phyloP scores from a whole-genome alignment of 768 basidiomycete genomes.

The Butyriboletus loyo region DNA sequence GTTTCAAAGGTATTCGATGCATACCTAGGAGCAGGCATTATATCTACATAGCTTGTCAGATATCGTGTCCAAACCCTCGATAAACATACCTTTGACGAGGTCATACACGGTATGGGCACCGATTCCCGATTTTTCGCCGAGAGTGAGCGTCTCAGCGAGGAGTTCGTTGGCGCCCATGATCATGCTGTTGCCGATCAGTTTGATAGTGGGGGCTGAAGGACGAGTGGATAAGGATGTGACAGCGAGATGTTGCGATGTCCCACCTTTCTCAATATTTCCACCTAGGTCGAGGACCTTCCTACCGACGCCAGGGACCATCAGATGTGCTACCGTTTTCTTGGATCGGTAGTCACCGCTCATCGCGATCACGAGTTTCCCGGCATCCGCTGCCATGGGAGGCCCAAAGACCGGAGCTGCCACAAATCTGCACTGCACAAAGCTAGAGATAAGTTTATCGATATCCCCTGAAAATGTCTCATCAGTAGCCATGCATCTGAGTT shows the following conservation, averaged over 20 bases:
- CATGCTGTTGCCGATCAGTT: slow-evolving; percentile 78
- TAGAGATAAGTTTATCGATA: slow-evolving; percentile 64
- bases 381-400: slow-evolving; percentile 61
- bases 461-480: slow-evolving; percentile 42
- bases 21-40: slow-evolving; percentile 65
- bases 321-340: slow-evolving; percentile 75
- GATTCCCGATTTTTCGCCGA: slow-evolving; percentile 82
- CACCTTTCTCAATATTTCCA: slow-evolving; percentile 80
- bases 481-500: background rate
- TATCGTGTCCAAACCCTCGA: background rate
- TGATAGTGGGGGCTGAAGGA: slow-evolving; percentile 59
- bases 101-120: slow-evolving; percentile 54
- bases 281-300: slow-evolving; percentile 80
- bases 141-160: slow-evolving; percentile 78
- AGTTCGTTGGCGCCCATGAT: slow-evolving; percentile 77
- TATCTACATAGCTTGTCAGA: slow-evolving; percentile 41
- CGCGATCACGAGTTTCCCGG: slow-evolving; percentile 63
- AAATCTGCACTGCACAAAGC: slow-evolving; percentile 56
- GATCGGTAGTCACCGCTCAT: slow-evolving; percentile 81
- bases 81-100: slow-evolving; percentile 52
- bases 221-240: background rate
- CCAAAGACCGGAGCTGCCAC: slow-evolving; percentile 80
- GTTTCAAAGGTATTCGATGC: slow-evolving; percentile 7
- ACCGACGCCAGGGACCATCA: slow-evolving; percentile 78
- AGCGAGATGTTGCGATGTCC: background rate